phyloP scores from a whole-genome alignment of 2,329 filamentous ascomycete genomes.

The Paecilomyces dactylethromorphus region DNA sequence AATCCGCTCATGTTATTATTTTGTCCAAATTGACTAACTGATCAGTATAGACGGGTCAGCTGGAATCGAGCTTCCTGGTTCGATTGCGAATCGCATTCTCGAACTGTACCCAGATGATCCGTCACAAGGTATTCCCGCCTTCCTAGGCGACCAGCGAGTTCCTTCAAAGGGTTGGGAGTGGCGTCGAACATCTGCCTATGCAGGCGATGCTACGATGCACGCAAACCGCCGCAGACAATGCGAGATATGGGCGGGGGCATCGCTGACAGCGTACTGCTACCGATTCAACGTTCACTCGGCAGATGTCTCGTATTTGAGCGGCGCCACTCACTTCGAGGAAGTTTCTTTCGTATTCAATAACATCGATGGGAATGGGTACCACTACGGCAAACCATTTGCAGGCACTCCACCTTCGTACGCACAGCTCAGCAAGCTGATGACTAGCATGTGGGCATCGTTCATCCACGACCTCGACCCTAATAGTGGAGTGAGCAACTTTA shows the following conservation, averaged over 20 bases:
- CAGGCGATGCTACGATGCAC: slow-evolving; percentile 51
- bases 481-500: slow-evolving; percentile 14
- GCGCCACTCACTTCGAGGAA: slow-evolving; percentile 52
- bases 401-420: slow-evolving; percentile 37
- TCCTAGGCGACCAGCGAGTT: slow-evolving; percentile 26
- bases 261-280: slow-evolving; percentile 53
- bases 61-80: slow-evolving; percentile 15
- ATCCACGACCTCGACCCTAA: slow-evolving; percentile 43
- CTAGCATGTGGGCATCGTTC: slow-evolving; percentile 48
- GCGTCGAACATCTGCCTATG: slow-evolving; percentile 49
- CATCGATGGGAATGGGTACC: slow-evolving; percentile 41
- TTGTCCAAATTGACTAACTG: slow-evolving; percentile 5
- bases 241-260: slow-evolving; percentile 44
- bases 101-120: slow-evolving; percentile 49
- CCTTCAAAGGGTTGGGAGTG: slow-evolving; percentile 41
- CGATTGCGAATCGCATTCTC: slow-evolving; percentile 36
- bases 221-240: slow-evolving; percentile 50
- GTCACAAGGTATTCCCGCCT: slow-evolving; percentile 42
- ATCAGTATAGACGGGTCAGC: slow-evolving; percentile 14
- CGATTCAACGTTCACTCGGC: slow-evolving; percentile 52
- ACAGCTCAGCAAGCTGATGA: slow-evolving; percentile 43
- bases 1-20: slow-evolving; percentile 7
- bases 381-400: slow-evolving; percentile 28
- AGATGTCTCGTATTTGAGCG: slow-evolving; percentile 36
- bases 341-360: slow-evolving; percentile 52